Conservation (phyloP, 2,329 filamentous ascomycete species). For the Beauveria caledonica region DNA sequence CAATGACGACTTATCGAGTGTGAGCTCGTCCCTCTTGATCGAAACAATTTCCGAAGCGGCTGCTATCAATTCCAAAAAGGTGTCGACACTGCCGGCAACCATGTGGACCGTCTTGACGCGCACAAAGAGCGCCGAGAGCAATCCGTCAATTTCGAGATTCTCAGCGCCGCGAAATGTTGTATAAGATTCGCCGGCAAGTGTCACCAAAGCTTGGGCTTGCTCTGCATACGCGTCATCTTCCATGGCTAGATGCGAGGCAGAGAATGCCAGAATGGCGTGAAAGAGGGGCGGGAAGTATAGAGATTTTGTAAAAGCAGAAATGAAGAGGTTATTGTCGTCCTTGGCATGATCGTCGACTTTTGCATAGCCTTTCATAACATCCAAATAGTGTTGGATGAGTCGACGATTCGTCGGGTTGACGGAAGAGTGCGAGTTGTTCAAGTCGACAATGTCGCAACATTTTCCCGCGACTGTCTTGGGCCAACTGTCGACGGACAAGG, state of each 20-base stretch:
- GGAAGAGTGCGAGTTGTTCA: background rate
- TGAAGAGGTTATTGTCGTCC: slow-evolving; percentile 13
- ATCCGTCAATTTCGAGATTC: slow-evolving; percentile 6
- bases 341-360: slow-evolving; percentile 14
- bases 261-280: slow-evolving; percentile 14
- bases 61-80: slow-evolving; percentile 11
- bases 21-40: slow-evolving; percentile 1
- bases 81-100: slow-evolving; percentile 10
- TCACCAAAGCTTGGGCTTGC: slow-evolving; percentile 7
- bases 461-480: background rate
- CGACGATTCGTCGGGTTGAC: slow-evolving; percentile 11
- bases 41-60: slow-evolving; percentile 11
- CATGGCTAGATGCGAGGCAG: slow-evolving; percentile 14
- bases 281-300: slow-evolving; percentile 14
- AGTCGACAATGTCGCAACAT: background rate
- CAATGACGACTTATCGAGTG: background rate
- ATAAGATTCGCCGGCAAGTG: slow-evolving; percentile 11
- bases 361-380: slow-evolving; percentile 15
- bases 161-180: slow-evolving; percentile 5
- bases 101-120: slow-evolving; percentile 14
- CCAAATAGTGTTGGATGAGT: slow-evolving; percentile 15
- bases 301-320: slow-evolving; percentile 13
- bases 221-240: slow-evolving; percentile 5
- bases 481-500: background rate
- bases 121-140: slow-evolving; percentile 14